Percentiles rank a stretch among this genome's conserved stretches.
Evolutionary conservation across 306 rosid species (phyloP).

Genomic region (Inga oerstediana): DNA sequence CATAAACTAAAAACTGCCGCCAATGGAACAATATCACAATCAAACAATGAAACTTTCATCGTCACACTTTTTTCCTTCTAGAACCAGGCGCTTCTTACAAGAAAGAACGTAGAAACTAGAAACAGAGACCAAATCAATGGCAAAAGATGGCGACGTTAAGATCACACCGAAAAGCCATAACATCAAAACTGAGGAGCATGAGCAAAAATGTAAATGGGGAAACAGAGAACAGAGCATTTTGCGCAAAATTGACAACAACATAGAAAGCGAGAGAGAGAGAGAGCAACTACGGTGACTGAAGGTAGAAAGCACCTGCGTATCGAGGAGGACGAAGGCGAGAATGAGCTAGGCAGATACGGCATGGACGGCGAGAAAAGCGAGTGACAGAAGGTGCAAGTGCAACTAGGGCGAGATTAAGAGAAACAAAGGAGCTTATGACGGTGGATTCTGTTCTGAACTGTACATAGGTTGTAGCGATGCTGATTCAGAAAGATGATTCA

Average conservation of each 20-base stretch:
- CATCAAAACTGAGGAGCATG: neutral
- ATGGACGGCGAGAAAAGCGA: slow-evolving; percentile 7
- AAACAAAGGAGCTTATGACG: neutral
- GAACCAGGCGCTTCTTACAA: neutral
- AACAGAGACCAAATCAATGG: neutral
- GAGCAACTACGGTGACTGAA: neutral
- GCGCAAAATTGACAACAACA: neutral
- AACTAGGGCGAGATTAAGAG: neutral
- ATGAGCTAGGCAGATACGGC: neutral
- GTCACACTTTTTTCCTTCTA: neutral
- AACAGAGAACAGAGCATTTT: neutral
- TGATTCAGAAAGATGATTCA: neutral
- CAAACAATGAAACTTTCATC: neutral
- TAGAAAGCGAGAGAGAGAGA: neutral
- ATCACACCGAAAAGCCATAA: neutral
- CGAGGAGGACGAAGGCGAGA: neutral
- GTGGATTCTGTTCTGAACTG: neutral
- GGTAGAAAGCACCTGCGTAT: neutral
- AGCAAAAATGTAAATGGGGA: neutral
- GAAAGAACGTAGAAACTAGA: neutral
- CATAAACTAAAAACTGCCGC: neutral
- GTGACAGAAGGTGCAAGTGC: neutral
- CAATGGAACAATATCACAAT: neutral
- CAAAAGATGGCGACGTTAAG: neutral
- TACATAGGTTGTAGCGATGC: neutral